Evolutionary conservation across 257 asterid genomes (phyloP).

Genomic region (Solanum peruvianum): DNA sequence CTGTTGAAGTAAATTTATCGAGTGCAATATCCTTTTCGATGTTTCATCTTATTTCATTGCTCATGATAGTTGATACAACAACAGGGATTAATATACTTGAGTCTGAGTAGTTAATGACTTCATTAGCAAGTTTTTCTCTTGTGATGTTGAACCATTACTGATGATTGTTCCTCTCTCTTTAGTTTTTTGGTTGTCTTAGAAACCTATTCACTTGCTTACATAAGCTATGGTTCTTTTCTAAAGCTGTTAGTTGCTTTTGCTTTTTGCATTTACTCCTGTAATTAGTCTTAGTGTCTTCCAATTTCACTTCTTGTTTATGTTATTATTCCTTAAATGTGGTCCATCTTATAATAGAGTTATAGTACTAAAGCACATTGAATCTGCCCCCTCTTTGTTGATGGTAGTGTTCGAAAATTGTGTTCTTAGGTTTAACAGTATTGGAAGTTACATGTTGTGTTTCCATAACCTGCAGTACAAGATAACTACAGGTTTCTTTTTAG

Average conservation of each 20-base stretch:
- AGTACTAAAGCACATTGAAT: background rate
- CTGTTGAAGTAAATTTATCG: slow-evolving; percentile 81
- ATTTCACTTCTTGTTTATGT: background rate
- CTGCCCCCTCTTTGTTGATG: background rate
- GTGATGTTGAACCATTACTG: background rate
- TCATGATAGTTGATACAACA: background rate
- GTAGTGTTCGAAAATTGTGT: background rate
- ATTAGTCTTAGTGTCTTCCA: background rate
- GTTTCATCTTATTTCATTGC: background rate
- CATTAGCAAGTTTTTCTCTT: background rate
- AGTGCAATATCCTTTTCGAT: slow-evolving; percentile 82
- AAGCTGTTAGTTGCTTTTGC: background rate
- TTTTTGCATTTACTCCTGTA: background rate
- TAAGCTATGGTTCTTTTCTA: background rate
- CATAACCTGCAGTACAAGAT: slow-evolving; percentile 63
- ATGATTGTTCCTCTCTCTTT: background rate
- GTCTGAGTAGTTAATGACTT: background rate
- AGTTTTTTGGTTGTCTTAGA: background rate
- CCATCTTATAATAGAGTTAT: background rate
- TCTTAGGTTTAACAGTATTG: background rate
- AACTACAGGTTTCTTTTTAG: slow-evolving; percentile 84
- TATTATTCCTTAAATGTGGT: background rate
- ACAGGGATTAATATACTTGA: background rate
- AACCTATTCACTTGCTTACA: background rate
- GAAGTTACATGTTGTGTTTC: slow-evolving; percentile 16